These are phyloP conservation scores for Fusarium sp. DNA, from an alignment of 2,329 filamentous ascomycete species.

Conservation along the genomic window DNA sequence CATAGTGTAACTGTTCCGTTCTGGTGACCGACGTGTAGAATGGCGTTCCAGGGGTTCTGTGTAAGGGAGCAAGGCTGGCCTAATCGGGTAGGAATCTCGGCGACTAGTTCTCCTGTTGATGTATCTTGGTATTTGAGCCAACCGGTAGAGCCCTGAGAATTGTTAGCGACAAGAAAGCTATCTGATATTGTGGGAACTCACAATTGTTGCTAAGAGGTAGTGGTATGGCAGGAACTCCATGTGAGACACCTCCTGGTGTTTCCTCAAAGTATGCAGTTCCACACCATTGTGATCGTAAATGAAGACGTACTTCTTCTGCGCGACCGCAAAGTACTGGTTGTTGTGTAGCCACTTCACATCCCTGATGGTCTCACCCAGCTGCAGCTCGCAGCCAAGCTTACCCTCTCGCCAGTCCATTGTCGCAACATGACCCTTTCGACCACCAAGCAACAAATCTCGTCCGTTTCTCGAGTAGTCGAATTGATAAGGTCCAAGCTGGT, in stretches of 20 bases:
- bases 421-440: slow-evolving; percentile 93
- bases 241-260: slow-evolving; percentile 89
- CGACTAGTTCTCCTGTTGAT: slow-evolving; percentile 89
- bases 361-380: slow-evolving; percentile 89
- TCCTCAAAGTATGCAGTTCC: slow-evolving; percentile 90
- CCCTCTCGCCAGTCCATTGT: slow-evolving; percentile 97
- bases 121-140: slow-evolving; percentile 95
- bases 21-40: slow-evolving; percentile 92
- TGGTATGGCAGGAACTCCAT: slow-evolving; percentile 98
- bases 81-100: slow-evolving; percentile 85
- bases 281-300: slow-evolving; percentile 94
- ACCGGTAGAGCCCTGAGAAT: slow-evolving; percentile 75
- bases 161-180: slow-evolving; percentile 21
- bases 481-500: slow-evolving; percentile 85
- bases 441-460: slow-evolving; percentile 83
- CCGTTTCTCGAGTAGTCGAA: slow-evolving; percentile 93
- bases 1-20: slow-evolving; percentile 95
- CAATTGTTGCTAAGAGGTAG: slow-evolving; percentile 88
- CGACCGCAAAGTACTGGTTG: slow-evolving; percentile 92
- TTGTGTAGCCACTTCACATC: slow-evolving; percentile 95
- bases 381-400: slow-evolving; percentile 89
- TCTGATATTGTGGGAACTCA: slow-evolving; percentile 56
- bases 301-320: slow-evolving; percentile 96
- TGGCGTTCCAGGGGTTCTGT: slow-evolving; percentile 92
- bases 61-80: slow-evolving; percentile 85